Conservation (phyloP, 371 early-diverging fungal species). For the Phascolomyces articulosus region DNA sequence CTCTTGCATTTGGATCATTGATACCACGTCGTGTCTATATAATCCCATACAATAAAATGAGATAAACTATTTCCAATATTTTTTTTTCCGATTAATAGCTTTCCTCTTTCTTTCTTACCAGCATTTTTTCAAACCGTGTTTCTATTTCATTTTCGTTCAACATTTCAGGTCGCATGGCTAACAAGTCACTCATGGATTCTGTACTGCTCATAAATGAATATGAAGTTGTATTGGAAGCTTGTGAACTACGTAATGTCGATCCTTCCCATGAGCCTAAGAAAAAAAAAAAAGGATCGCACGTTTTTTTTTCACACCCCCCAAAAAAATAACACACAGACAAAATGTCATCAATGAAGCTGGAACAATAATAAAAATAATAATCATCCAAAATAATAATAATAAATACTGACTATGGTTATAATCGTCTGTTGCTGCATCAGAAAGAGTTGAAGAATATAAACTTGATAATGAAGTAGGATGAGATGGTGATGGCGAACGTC, state of each 20-base stretch:
- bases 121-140: conserved; percentile 50
- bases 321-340: neutral
- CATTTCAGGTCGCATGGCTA: conserved; percentile 7
- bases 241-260: conserved; percentile 22
- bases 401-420: conserved; percentile 15
- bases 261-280: conserved; percentile 17
- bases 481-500: conserved; percentile 9
- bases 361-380: no score
- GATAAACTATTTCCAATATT: no score
- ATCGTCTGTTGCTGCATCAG: conserved; percentile 18
- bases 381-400: no score
- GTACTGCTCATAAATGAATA: conserved; percentile 16
- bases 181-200: conserved; percentile 13
- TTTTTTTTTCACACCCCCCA: no score
- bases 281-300: neutral
- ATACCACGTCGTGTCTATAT: conserved; percentile 49
- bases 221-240: conserved; percentile 13
- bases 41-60: neutral
- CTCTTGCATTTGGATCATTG: conserved; percentile 37
- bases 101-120: conserved; percentile 26
- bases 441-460: conserved; percentile 12
- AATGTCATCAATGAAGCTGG: no score
- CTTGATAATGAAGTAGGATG: conserved; percentile 14
- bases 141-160: conserved; percentile 37
- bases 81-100: neutral